Evolutionary conservation across 2,329 filamentous ascomycete genomes (phyloP).

Genomic region (Furcasterigmium furcatum): DNA sequence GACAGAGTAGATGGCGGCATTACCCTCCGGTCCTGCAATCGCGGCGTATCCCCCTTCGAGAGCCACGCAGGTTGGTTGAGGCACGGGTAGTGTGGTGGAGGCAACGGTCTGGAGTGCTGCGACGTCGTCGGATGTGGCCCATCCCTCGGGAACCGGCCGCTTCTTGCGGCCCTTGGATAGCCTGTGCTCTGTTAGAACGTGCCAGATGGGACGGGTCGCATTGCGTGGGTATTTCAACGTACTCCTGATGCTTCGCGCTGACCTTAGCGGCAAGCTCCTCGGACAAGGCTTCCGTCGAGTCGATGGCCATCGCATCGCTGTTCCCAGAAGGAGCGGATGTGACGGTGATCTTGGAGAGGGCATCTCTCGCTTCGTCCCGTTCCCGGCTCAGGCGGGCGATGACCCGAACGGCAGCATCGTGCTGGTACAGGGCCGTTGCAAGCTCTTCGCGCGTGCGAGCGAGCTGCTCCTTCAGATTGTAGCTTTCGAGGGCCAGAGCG

Average conservation of each 20-base stretch:
- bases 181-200: slow-evolving; percentile 38
- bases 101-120: slow-evolving; percentile 40
- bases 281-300: slow-evolving; percentile 69
- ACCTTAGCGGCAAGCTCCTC: slow-evolving; percentile 69
- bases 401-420: slow-evolving; percentile 93
- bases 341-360: slow-evolving; percentile 81
- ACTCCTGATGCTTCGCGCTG: slow-evolving; percentile 78
- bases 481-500: slow-evolving; percentile 84
- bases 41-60: slow-evolving; percentile 63
- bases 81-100: slow-evolving; percentile 43
- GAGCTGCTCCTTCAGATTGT: slow-evolving; percentile 85
- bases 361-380: slow-evolving; percentile 86
- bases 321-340: slow-evolving; percentile 48
- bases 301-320: slow-evolving; percentile 91
- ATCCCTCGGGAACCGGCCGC: slow-evolving; percentile 78
- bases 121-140: slow-evolving; percentile 75
- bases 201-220: background rate
- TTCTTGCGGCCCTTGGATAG: slow-evolving; percentile 88
- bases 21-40: slow-evolving; percentile 71
- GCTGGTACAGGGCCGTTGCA: slow-evolving; percentile 89
- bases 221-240: slow-evolving; percentile 32
- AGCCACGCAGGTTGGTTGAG: slow-evolving; percentile 46
- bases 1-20: slow-evolving; percentile 72
- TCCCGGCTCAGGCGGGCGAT: slow-evolving; percentile 90
- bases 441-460: slow-evolving; percentile 90